phyloP scores from a whole-genome alignment of 2,329 filamentous ascomycete species.

The Botryotinia calthae region DNA sequence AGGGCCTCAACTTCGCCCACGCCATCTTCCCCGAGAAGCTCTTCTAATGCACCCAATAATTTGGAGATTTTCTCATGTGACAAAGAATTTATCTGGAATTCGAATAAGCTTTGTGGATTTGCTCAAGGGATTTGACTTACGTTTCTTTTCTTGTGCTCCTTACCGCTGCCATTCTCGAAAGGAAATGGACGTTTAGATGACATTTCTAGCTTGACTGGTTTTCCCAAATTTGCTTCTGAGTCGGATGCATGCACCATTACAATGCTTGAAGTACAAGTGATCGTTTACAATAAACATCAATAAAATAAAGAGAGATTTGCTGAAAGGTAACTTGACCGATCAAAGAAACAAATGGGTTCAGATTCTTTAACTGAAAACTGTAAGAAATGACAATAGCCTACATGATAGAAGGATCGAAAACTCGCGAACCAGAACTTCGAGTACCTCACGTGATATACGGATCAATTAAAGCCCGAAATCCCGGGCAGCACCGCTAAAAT shows the following conservation, averaged over 20 bases:
- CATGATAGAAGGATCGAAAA: background rate
- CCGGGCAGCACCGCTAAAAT: background rate
- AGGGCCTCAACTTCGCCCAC: constrained; percentile 23
- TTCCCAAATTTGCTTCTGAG: background rate
- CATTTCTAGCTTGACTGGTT: constrained; percentile 4
- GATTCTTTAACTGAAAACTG: background rate
- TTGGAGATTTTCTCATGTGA: constrained; percentile 28
- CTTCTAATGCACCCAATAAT: constrained; percentile 33
- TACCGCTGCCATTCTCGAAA: background rate
- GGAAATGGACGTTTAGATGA: constrained; percentile 11
- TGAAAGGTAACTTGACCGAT: background rate
- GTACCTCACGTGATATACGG: background rate
- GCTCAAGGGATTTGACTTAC: background rate
- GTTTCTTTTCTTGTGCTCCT: constrained; percentile 7
- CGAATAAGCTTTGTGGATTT: background rate
- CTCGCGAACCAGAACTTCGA: background rate
- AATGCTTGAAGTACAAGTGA: background rate
- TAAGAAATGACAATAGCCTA: background rate
- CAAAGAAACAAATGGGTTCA: background rate
- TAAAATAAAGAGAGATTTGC: background rate
- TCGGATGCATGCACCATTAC: background rate
- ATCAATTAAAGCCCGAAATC: background rate
- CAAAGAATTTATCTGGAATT: constrained; percentile 3
- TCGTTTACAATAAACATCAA: background rate
- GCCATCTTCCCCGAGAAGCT: constrained; percentile 28